phyloP scores from a whole-genome alignment of 2,329 filamentous ascomycete genomes.

The Aspergillus neoniger region DNA sequence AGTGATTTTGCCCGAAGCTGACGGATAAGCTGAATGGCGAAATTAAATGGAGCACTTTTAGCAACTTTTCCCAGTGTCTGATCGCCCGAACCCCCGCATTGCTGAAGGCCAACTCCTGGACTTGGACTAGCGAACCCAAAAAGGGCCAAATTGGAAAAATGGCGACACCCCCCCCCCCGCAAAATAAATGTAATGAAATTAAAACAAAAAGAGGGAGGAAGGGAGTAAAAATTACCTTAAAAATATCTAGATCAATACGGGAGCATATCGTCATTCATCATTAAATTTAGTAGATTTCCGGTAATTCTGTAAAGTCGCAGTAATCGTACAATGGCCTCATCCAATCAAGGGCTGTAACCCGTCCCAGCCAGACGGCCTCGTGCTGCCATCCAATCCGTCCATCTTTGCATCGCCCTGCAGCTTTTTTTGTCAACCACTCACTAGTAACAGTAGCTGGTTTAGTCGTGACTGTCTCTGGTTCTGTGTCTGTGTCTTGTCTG shows the following conservation, averaged over 20 bases:
- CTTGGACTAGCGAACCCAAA: slow-evolving; percentile 21
- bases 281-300: too few species aligned
- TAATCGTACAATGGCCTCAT: too few species aligned
- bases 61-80: slow-evolving; percentile 8
- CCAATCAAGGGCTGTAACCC: neutral
- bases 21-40: neutral
- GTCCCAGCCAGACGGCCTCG: slow-evolving; percentile 1
- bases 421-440: neutral
- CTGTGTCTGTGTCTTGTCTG: neutral
- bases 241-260: neutral
- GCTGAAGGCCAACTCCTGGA: slow-evolving; percentile 12
- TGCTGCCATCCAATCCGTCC: slow-evolving; percentile 10
- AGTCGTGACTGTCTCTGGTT: neutral
- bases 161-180: slow-evolving; percentile 8
- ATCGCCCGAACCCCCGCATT: slow-evolving; percentile 26
- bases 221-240: neutral
- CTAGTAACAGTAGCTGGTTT: neutral
- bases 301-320: too few species aligned
- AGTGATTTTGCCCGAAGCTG: neutral
- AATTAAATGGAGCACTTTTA: neutral
- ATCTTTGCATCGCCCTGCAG: slow-evolving; percentile 5
- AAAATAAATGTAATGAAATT: neutral
- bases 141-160: neutral
- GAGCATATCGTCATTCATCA: too few species aligned
- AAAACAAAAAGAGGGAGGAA: too few species aligned